Evolutionary conservation across 306 rosid genomes (phyloP).

Genomic region (Sesbania bispinosa): DNA sequence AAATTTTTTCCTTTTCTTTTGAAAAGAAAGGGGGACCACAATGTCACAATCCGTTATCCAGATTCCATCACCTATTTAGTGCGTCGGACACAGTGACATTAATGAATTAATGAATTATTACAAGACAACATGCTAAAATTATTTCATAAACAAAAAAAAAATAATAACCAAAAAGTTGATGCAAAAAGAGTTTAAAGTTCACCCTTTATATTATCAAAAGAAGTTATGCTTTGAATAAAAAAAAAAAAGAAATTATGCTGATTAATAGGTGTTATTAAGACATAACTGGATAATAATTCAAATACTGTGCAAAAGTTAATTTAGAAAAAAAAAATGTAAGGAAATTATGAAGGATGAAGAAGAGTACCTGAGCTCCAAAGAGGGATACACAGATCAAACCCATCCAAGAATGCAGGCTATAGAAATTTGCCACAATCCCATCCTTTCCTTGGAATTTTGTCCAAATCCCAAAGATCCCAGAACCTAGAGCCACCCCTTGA

Average conservation of each 20-base stretch:
- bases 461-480: slow-evolving; percentile 83
- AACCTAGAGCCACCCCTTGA: slow-evolving; percentile 81
- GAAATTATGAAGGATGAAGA: neutral
- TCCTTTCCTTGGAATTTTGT: slow-evolving; percentile 61
- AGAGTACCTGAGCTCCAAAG: slow-evolving; percentile 76
- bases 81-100: neutral
- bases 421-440: slow-evolving; percentile 82
- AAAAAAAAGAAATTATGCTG: neutral
- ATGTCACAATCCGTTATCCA: neutral
- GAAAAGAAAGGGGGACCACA: neutral
- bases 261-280: neutral
- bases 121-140: neutral
- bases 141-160: neutral
- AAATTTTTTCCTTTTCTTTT: too few relatives aligned
- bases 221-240: neutral
- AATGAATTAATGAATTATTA: too few relatives aligned
- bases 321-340: neutral
- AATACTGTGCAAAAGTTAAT: neutral
- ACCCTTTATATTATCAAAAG: neutral
- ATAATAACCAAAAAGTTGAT: neutral
- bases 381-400: slow-evolving; percentile 67
- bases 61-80: neutral
- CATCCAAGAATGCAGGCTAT: slow-evolving; percentile 95
- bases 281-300: neutral
- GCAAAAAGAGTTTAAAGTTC: neutral